phyloP scores from a whole-genome alignment of 345 rosid genomes.

The Brassica carinata region DNA sequence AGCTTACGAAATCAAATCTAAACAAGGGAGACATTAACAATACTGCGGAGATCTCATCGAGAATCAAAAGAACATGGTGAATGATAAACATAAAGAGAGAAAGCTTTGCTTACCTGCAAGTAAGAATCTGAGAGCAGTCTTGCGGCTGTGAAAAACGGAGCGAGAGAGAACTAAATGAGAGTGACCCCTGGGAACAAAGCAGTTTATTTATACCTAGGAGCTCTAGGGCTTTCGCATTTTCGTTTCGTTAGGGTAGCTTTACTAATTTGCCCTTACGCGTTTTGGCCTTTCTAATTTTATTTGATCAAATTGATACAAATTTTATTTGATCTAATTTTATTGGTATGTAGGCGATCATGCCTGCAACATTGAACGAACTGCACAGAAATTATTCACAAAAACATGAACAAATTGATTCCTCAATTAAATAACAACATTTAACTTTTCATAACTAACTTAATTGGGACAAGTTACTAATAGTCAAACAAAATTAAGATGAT shows the following conservation, averaged over 20 bases:
- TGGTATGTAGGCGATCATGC: too few relatives aligned
- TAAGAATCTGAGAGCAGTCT: slow-evolving; percentile 19
- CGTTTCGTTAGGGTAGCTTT: neutral
- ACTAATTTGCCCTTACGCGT: slow-evolving; percentile 23
- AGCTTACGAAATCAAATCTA: neutral
- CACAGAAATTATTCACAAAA: too few relatives aligned
- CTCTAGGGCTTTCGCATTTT: slow-evolving; percentile 25
- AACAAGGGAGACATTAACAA: neutral
- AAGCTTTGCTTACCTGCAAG: slow-evolving; percentile 20
- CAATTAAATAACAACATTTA: neutral
- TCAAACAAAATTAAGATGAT: neutral
- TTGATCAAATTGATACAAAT: too few relatives aligned
- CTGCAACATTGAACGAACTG: too few relatives aligned
- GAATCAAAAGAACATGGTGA: neutral
- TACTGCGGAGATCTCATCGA: neutral
- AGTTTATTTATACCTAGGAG: slow-evolving; percentile 19
- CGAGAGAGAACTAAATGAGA: neutral
- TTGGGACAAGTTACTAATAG: neutral
- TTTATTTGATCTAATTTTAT: too few relatives aligned
- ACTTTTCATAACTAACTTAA: neutral
- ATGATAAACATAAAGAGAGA: neutral
- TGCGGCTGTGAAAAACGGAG: slow-evolving; percentile 25
- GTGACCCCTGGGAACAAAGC: neutral
- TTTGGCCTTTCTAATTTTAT: neutral
- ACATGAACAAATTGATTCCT: neutral